These are phyloP conservation scores for Annulohypoxylon maeteangense DNA, from an alignment of 495 filamentous ascomycete species.

Conservation along the genomic window DNA sequence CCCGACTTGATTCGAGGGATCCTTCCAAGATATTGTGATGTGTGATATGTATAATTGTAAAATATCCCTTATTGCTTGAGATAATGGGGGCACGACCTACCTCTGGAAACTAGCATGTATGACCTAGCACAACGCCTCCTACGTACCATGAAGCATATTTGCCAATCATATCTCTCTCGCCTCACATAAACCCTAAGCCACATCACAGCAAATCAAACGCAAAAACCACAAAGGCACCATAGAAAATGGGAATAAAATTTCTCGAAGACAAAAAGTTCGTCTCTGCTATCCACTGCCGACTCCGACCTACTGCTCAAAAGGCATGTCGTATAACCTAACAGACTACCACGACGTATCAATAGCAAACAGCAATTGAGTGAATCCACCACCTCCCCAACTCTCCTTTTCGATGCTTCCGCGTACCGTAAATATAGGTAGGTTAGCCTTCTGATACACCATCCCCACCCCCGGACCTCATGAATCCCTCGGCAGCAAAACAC, in stretches of 20 bases:
- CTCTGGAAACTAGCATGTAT: no score
- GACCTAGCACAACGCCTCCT: no score
- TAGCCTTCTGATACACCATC: neutral
- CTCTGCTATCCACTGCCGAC: neutral
- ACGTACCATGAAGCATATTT: no score
- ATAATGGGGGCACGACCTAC: neutral
- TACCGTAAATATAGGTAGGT: neutral
- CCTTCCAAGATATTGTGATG: neutral
- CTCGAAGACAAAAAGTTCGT: constrained; percentile 1
- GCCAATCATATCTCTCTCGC: neutral
- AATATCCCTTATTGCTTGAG: neutral
- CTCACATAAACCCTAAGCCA: neutral
- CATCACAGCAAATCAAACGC: neutral
- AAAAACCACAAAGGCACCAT: neutral
- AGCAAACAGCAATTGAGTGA: neutral
- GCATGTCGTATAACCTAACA: neutral
- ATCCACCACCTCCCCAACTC: neutral
- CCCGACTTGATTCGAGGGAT: neutral
- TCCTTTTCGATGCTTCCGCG: neutral
- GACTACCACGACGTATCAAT: neutral
- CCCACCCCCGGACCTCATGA: neutral
- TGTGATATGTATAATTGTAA: neutral
- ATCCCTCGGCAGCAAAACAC: neutral
- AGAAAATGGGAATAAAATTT: constrained; percentile 19
- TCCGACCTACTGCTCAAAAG: neutral